Base-by-base conservation (phyloP, 139 green algal species). In the Penium margaritaceum region DNA sequence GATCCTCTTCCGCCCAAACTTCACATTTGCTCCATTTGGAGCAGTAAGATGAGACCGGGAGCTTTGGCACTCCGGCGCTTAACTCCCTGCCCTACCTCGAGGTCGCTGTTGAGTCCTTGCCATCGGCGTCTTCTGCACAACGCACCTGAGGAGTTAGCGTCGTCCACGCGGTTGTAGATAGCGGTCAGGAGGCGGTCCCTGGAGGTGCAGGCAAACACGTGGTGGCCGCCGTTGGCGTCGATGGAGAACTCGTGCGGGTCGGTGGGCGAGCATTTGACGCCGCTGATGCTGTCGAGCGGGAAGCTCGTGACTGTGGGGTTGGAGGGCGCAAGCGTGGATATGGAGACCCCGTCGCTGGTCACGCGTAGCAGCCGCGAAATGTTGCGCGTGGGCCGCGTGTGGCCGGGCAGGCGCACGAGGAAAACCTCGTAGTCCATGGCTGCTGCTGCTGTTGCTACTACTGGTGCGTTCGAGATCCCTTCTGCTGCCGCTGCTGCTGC, bases 401-500 rank as follows among this genome's bases (percentile, higher is more conserved):
- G 75, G 15, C 68, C 68, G 68, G 68, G 68, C 12, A 73, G 47
- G 6, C 68, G 51, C 5, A 76, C 68, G 5, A 76, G 68, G 68
- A 76, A 76, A 7, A 74, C 30, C 29, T 76, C 53, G 60, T 76
- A 76, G 33, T 76, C 68, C 68, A 76, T 76, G 64, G 24, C 12
- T 9, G 55, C 32, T 65, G 55, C 9, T 51, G 9, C 41, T 51
- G n/a, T n/a, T n/a, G n/a, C n/a, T n/a, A n/a, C n/a, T n/a, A n/a
- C n/a, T n/a, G n/a, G n/a, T n/a, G n/a, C n/a, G n/a, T n/a, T n/a
- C n/a, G n/a, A n/a, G n/a, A n/a, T n/a, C n/a, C n/a, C n/a, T n/a
- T n/a, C n/a, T n/a, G n/a, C n/a, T n/a, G n/a, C n/a, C n/a, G n/a
- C n/a, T n/a, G n/a, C n/a, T n/a, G n/a, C n/a, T n/a, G n/a, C n/a